Base-by-base conservation (phyloP, 1,284 basidiomycete species). In the Malassezia sympodialis region DNA sequence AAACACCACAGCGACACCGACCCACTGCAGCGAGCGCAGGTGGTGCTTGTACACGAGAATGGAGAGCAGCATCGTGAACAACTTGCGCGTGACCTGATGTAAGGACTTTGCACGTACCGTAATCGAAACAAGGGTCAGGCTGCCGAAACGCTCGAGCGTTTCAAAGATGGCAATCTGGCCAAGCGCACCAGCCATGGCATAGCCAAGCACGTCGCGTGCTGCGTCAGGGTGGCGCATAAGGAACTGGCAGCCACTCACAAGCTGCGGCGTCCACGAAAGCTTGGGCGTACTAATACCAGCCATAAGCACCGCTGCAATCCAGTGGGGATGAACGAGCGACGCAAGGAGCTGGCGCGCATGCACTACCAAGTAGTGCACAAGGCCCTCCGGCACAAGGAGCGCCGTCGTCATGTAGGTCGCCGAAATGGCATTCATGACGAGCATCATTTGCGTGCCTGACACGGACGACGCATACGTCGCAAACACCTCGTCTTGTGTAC, bases 91-190 rank as follows among this genome's bases (percentile, higher is more conserved):
- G 52, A 98, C 81, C 56, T 45, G 21, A n/a, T 12, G 45, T 37
- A 8, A 39, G 19, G 15, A 49, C n/a, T 11, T 23, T 12, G 19
- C 31, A 44, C 60, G 45, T 54, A 71, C 69, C 11, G 72, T 74
- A 26, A 74, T 72, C 23, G 65, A 66, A 7, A 74, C 72, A n/a
- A 74, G 60, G 1, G 93, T 96, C 57, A 98, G 78, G 8, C 86
- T 89, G 17, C 94, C 94, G 73, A 96, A 99, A 67, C 91, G 86
- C 65, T 90, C 86, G 56, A 99, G 80, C 0, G 94, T 98, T 79
- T 96, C 93, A 64, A 96, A 99, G 65, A 99, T 98, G 78, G 96
- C 96, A 11, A 98, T 78, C 75, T 98, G 93, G 0, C 93, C 93
- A 17, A 96, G 78, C 0, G 93, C 88, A 34, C 94, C 94, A 0